phyloP scores from a whole-genome alignment of 345 rosid species.

The Eucalyptus tenuipes region DNA sequence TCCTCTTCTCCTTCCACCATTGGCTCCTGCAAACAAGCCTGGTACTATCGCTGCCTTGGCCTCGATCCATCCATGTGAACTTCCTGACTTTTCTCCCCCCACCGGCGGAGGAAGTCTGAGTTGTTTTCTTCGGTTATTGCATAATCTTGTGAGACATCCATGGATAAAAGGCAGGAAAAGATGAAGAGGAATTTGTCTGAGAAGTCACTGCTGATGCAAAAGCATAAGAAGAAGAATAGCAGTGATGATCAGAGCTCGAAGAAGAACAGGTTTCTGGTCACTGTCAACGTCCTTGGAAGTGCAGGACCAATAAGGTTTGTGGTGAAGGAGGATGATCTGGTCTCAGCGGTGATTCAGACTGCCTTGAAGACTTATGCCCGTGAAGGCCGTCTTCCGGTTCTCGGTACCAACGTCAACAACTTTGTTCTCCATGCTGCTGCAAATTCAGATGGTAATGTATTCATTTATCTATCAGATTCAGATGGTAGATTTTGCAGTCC shows the following conservation, averaged over 20 bases:
- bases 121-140: neutral
- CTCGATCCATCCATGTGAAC: conserved; percentile 20
- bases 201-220: conserved; percentile 9
- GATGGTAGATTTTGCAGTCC: neutral
- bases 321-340: conserved; percentile 42
- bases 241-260: conserved; percentile 4
- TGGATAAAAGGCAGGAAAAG: neutral
- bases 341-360: conserved; percentile 43
- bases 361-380: conserved; percentile 61
- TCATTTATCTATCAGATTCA: neutral
- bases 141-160: neutral
- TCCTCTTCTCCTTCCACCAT: conserved; percentile 8
- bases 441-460: conserved; percentile 18
- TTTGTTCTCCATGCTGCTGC: conserved; percentile 38
- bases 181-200: neutral
- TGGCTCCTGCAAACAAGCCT: conserved; percentile 29
- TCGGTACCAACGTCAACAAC: conserved; percentile 35
- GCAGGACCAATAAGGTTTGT: conserved; percentile 69
- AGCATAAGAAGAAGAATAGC: neutral
- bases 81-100: neutral
- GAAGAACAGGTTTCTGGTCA: conserved; percentile 41
- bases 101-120: neutral
- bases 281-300: conserved; percentile 62
- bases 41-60: conserved; percentile 35
- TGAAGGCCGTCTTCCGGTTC: conserved; percentile 76